A percentile compares a stretch with the other conserved stretches of the same genome.
phyloP scores from a whole-genome alignment of 1,284 basidiomycete genomes.

The Leccinum ponderosum region DNA sequence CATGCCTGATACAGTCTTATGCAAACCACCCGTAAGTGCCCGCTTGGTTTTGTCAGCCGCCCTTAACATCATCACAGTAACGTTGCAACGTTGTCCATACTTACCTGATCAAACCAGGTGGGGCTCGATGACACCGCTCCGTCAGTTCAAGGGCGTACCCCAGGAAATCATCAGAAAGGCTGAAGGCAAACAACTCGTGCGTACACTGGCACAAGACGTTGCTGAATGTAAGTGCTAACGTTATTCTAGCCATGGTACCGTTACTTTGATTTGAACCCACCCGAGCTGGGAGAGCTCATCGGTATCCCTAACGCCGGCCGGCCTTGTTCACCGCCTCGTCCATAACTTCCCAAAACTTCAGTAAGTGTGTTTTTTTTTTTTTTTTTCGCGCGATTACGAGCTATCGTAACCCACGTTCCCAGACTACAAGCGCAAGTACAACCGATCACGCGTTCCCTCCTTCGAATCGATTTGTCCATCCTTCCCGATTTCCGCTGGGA shows the following conservation, averaged over 20 bases:
- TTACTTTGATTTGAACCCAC: conserved; percentile 85
- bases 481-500: conserved; percentile 98
- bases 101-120: conserved; percentile 54
- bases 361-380: conserved; percentile 42
- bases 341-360: conserved; percentile 95
- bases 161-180: conserved; percentile 3
- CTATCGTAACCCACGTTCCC: conserved; percentile 1
- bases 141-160: conserved; percentile 80
- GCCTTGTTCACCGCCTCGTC: conserved; percentile 87
- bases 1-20: no score
- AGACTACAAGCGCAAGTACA: conserved; percentile 91
- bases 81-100: not conserved
- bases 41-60: no score
- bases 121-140: conserved; percentile 67
- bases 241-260: conserved; percentile 82
- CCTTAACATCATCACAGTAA: no score
- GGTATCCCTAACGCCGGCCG: conserved; percentile 88
- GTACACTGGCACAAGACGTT: conserved; percentile 27
- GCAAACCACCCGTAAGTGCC: no score
- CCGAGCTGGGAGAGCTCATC: conserved; percentile 91
- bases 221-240: not conserved
- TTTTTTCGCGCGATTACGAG: not conserved
- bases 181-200: conserved; percentile 94
- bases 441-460: conserved; percentile 86
- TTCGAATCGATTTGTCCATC: conserved; percentile 89